These are phyloP conservation scores for Sicyos baderoa DNA, from an alignment of 306 rosid species.

Conservation along the genomic window DNA sequence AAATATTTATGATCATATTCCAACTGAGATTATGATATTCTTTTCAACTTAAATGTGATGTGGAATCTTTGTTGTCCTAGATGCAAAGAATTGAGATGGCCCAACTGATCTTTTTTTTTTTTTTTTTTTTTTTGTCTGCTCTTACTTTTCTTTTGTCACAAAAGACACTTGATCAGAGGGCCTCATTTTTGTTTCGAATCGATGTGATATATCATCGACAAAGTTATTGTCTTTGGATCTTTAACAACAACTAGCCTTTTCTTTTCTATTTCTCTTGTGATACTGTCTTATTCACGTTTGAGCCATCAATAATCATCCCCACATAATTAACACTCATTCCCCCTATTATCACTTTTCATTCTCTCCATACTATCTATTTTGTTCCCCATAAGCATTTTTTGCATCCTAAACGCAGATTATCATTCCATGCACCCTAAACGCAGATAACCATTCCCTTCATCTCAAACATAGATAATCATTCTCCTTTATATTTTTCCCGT, in stretches of 20 bases:
- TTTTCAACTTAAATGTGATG: constrained; percentile 25
- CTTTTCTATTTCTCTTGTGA: constrained; percentile 13
- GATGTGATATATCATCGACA: not conserved
- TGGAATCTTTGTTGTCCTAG: constrained; percentile 16
- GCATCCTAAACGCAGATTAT: too few relatives aligned
- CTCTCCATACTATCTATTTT: too few relatives aligned
- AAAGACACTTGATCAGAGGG: constrained; percentile 15
- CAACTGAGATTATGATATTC: constrained; percentile 21
- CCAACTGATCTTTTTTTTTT: not conserved
- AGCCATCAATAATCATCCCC: too few relatives aligned
- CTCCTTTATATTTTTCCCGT: too few relatives aligned
- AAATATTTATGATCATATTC: constrained; percentile 22
- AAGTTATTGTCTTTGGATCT: not conserved
- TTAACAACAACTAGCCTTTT: not conserved
- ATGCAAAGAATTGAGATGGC: constrained; percentile 3
- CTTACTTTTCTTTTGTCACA: constrained; percentile 16
- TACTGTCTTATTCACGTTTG: not conserved
- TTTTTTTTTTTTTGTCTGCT: constrained; percentile 2
- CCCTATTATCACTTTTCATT: too few relatives aligned
- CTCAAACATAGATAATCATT: too few relatives aligned
- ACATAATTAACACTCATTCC: too few relatives aligned
- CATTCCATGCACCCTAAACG: too few relatives aligned
- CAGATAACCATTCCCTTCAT: too few relatives aligned
- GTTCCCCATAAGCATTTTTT: too few relatives aligned
- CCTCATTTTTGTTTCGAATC: constrained; percentile 6